A percentile compares a stretch with the other conserved stretches of the same genome.
phyloP scores from a whole-genome alignment of 352 stramenopile species.

The Globisporangium nagaii region DNA sequence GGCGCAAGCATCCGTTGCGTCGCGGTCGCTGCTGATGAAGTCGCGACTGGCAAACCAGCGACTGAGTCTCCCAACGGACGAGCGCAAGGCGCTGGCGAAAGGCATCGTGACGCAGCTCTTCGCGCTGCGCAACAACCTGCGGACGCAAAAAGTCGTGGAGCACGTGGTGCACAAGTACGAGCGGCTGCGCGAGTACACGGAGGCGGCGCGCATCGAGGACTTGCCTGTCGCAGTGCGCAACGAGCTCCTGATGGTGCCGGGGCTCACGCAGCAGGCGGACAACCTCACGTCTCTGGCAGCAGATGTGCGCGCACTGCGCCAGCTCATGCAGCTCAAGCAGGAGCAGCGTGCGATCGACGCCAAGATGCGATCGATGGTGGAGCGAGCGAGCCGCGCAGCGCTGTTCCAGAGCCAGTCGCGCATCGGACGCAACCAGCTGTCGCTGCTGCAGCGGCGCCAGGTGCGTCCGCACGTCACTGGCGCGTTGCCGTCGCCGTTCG shows the following conservation, averaged over 20 bases:
- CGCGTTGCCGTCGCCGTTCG: constrained; percentile 41
- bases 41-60: constrained; percentile 29
- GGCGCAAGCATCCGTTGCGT: background rate
- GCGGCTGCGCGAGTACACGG: constrained; percentile 47
- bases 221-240: constrained; percentile 41
- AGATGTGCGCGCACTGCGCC: constrained; percentile 65
- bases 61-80: constrained; percentile 23
- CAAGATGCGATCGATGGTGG: constrained; percentile 27
- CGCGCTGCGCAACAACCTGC: constrained; percentile 29
- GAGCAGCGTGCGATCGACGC: constrained; percentile 27
- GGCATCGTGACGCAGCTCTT: constrained; percentile 48
- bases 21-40: constrained; percentile 52
- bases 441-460: constrained; percentile 46
- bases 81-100: constrained; percentile 46
- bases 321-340: constrained; percentile 64
- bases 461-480: constrained; percentile 23
- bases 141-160: constrained; percentile 51
- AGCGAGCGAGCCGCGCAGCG: constrained; percentile 28
- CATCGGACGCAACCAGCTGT: constrained; percentile 55
- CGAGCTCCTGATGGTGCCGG: constrained; percentile 21
- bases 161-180: constrained; percentile 75
- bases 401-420: constrained; percentile 43
- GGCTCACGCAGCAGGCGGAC: constrained; percentile 8
- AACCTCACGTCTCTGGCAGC: constrained; percentile 53
- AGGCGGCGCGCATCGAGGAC: constrained; percentile 40